Conservation (phyloP, 2,329 filamentous ascomycete genomes). For the Venturia effusa region DNA sequence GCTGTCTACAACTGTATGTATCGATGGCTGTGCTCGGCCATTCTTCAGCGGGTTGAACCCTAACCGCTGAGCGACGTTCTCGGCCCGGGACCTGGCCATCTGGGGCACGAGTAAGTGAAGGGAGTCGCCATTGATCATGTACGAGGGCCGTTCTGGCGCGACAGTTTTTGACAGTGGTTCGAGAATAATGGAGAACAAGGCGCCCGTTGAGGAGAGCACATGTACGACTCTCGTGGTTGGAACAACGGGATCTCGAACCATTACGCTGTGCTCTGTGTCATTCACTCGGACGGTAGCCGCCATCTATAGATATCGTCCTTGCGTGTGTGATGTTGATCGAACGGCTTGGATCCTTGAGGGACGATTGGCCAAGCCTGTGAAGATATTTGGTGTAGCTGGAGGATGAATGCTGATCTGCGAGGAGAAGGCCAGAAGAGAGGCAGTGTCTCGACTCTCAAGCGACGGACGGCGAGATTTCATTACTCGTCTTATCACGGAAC, state of each 20-base stretch:
- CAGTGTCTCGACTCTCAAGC: not conserved
- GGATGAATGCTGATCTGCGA: not conserved
- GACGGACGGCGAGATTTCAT: not conserved
- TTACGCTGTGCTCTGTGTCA: not conserved
- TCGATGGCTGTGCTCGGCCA: not conserved
- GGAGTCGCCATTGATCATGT: not conserved
- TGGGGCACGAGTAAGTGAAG: not conserved
- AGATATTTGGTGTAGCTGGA: not conserved
- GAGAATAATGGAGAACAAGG: not conserved
- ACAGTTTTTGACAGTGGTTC: not conserved
- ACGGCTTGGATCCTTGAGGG: not conserved
- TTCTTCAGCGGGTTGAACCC: not conserved
- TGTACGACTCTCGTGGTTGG: slow-evolving; percentile 2
- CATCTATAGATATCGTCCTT: not conserved
- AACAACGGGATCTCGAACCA: not conserved
- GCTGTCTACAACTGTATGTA: not conserved
- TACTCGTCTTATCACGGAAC: not conserved
- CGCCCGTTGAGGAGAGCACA: not conserved
- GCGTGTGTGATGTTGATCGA: not conserved
- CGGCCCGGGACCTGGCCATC: not conserved
- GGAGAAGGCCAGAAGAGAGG: not conserved
- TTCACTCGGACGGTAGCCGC: not conserved
- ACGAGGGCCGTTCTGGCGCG: not conserved
- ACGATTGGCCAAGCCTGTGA: not conserved
- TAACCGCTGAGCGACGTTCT: not conserved